Conservation (phyloP, 805 yeast species). For the Wickerhamiella allomyrinae region DNA sequence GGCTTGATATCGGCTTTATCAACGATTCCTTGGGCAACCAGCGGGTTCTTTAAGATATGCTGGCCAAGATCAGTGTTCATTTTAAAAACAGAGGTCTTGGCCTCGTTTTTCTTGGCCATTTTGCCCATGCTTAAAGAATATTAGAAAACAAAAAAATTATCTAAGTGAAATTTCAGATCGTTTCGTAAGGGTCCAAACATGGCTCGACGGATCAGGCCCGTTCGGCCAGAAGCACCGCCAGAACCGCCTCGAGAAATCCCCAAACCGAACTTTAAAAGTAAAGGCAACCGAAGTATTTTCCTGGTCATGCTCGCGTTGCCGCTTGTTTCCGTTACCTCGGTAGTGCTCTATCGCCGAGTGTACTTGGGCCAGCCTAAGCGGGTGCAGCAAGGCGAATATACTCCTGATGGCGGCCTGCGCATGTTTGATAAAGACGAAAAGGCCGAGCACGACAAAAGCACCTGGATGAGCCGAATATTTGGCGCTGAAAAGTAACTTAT, state of each 20-base stretch:
- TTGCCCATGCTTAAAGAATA: conserved; percentile 20
- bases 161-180: not conserved
- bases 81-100: conserved; percentile 53
- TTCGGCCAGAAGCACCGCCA: conserved; percentile 8
- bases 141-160: not conserved
- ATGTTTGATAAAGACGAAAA: conserved; percentile 32
- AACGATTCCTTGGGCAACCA: conserved; percentile 95
- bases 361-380: conserved; percentile 31
- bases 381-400: conserved; percentile 33
- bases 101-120: conserved; percentile 17
- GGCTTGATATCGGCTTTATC: conserved; percentile 91
- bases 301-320: conserved; percentile 23
- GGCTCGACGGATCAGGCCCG: conserved; percentile 6
- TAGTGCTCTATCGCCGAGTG: conserved; percentile 22
- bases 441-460: conserved; percentile 24
- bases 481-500: conserved; percentile 26
- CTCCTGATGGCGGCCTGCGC: conserved; percentile 33
- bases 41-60: conserved; percentile 89
- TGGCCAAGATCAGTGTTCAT: conserved; percentile 96
- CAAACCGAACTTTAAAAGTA: conserved; percentile 1
- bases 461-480: conserved; percentile 31
- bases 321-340: conserved; percentile 18
- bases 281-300: conserved; percentile 15
- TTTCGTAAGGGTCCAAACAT: not conserved
- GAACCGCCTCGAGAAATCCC: conserved; percentile 2